phyloP scores from a whole-genome alignment of 306 rosid genomes.

The Sphenostylis stenocarpa region DNA sequence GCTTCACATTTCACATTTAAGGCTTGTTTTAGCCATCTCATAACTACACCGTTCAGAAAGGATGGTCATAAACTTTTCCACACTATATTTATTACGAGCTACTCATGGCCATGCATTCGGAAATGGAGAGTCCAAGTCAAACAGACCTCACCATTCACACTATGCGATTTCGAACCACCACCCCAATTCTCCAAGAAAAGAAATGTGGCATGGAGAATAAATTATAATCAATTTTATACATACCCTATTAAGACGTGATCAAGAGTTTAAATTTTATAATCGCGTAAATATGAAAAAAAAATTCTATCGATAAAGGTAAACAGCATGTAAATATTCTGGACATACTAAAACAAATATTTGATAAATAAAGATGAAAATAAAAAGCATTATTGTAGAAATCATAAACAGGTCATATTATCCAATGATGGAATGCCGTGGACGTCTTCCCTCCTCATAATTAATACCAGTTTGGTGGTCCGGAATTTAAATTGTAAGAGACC shows the following conservation, averaged over 20 bases:
- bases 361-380: too few species aligned
- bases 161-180: not conserved
- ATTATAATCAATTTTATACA: too few species aligned
- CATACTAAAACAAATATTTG: too few species aligned
- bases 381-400: too few species aligned
- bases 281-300: too few species aligned
- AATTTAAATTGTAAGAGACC: not conserved
- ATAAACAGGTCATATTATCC: too few species aligned
- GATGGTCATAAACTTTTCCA: slow-evolving; percentile 16
- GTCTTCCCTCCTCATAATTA: not conserved
- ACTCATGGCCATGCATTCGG: not conserved
- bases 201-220: not conserved
- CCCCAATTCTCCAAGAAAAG: not conserved
- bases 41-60: slow-evolving; percentile 1
- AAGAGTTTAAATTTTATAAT: too few species aligned
- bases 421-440: not conserved
- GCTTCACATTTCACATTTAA: slow-evolving; percentile 25
- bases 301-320: too few species aligned
- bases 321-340: too few species aligned
- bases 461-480: not conserved
- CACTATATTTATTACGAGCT: not conserved
- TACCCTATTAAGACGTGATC: too few species aligned
- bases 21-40: slow-evolving; percentile 8
- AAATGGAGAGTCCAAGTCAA: slow-evolving; percentile 19
- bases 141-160: not conserved